phyloP scores from a whole-genome alignment of 495 filamentous ascomycete species.

The Penicillium samsonianum region DNA sequence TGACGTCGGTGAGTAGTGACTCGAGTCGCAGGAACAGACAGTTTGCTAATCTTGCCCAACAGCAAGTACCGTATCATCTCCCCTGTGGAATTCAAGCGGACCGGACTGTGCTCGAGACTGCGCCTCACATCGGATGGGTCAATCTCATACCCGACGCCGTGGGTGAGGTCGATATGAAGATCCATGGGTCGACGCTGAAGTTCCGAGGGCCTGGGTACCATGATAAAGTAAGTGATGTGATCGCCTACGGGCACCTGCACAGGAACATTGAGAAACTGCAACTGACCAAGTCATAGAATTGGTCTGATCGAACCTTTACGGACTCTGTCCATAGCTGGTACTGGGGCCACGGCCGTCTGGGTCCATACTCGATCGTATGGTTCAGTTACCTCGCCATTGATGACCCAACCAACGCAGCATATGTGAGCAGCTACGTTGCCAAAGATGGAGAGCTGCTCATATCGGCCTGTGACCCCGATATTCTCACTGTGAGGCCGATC shows the following conservation, averaged over 20 bases:
- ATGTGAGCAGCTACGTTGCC: constrained; percentile 37
- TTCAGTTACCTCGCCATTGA: constrained; percentile 31
- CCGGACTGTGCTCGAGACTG: constrained; percentile 22
- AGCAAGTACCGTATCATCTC: constrained; percentile 17
- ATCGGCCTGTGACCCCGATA: constrained; percentile 19
- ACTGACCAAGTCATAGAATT: constrained; percentile 26
- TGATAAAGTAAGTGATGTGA: constrained; percentile 34
- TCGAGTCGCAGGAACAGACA: background rate
- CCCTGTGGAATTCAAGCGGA: constrained; percentile 21
- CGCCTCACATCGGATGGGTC: constrained; percentile 40
- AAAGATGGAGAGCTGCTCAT: constrained; percentile 23
- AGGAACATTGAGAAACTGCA: background rate
- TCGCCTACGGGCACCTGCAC: too few species aligned
- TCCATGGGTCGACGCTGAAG: constrained; percentile 27
- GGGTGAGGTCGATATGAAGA: constrained; percentile 30
- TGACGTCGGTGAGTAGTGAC: constrained; percentile 18
- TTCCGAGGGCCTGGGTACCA: constrained; percentile 45
- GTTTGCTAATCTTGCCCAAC: background rate
- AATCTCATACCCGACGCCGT: constrained; percentile 36
- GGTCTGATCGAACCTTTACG: constrained; percentile 29
- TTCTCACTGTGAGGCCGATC: constrained; percentile 21
- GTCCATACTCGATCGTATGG: constrained; percentile 44
- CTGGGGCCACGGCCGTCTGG: constrained; percentile 45
- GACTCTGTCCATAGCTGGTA: constrained; percentile 33
- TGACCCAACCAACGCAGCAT: constrained; percentile 23